Evolutionary conservation across 352 stramenopile genomes (phyloP), one percentile per base, ranked within the genome.

Genomic region (Thalassiosira delicatula): DNA sequence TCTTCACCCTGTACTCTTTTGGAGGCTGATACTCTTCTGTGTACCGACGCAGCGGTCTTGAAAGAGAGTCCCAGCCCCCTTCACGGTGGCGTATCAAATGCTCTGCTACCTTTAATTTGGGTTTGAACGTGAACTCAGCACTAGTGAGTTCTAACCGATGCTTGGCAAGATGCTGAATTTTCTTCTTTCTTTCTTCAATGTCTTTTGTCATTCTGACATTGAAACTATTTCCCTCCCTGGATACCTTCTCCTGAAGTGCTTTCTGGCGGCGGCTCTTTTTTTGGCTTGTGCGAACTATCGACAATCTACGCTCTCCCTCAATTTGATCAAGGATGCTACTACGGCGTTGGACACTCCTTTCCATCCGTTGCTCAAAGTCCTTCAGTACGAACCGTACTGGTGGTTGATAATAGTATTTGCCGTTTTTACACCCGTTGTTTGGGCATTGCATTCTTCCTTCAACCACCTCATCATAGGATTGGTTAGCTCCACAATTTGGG

Each of bases 381-480:
- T n/a, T n/a, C 23, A 32, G 40, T 32, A 71, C 40, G 21, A 80
- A 80, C 23, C 56, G 2, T 27, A 49, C 61, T 1, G 49, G 44
- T 37, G 56, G 33, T 19, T 57, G 56, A 57, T 72, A 83, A 23
- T 1, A 21, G 56, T 70, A 23, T 30, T 70, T 53, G 19, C 33
- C 29, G 2, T 60, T 72, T 66, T 69, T 65, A 51, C 65, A 76
- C 23, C 25, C 23, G 27, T 77, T 59, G 23, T 65, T 71, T 51
- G 32, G 49, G 49, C 75, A 83, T 57, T 44, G 21, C 9, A n/a
- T 65, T 37, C 53, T 70, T 3, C 60, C 62, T 17, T 51, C 35
- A n/a, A 59, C 30, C 56, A 76, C 54, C 67, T 83, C 66, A 30
- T 63, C 32, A 40, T 61, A 83, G n/a, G 75, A 72, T 72, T 83